Base-by-base conservation (phyloP, 1,284 basidiomycete genomes). In the Mrakiaceae sp. region DNA sequence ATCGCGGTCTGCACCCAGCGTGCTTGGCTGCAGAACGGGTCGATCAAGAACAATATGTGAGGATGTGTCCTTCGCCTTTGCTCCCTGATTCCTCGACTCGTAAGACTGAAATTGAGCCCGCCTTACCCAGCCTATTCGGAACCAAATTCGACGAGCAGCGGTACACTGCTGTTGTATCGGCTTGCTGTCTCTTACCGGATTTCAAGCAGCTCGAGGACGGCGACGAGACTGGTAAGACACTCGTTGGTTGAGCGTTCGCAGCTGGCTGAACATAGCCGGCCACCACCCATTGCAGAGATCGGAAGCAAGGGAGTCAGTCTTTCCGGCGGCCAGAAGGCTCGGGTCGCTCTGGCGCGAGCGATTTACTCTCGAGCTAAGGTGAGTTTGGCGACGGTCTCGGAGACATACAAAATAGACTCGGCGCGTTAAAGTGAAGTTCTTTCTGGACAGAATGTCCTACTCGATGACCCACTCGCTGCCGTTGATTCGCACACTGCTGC, bases 1-100 rank as follows among this genome's bases (percentile, higher is more conserved):
- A 84, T 93, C 46, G 89, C 91, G 1, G 95, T 92, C 71, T 87
- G 80, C 54, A 84, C 89, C 0, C 93, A 96, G 75, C 82, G 84
- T 0, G 86, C 92, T 0, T 96, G 90, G 90, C 79, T 96, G 47
- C 65, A 66, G 27, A 63, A 79, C 51, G 71, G 74, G 48, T 72
- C 73, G 2, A 76, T 79, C 68, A 75, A 71, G 71, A 84, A 87
- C 48, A 88, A 88, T 71, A 85, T 88, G 40, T 53, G 52, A n/a
- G 14, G 10, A n/a, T 48, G 40, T 52, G 8, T 44, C 14, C 40
- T 50, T 42, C 14, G 10, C 50, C 59, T 40, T 27, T 27, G 27
- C 86, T 85, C 12, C 74, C 88, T 27, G 73, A 72, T 9, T 75
- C 75, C 12, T 87, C 81, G 87, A 89, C 27, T 27, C 27, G 27